Conservation (phyloP, 345 rosid genomes). For the Eucalyptus erythrocorys region DNA sequence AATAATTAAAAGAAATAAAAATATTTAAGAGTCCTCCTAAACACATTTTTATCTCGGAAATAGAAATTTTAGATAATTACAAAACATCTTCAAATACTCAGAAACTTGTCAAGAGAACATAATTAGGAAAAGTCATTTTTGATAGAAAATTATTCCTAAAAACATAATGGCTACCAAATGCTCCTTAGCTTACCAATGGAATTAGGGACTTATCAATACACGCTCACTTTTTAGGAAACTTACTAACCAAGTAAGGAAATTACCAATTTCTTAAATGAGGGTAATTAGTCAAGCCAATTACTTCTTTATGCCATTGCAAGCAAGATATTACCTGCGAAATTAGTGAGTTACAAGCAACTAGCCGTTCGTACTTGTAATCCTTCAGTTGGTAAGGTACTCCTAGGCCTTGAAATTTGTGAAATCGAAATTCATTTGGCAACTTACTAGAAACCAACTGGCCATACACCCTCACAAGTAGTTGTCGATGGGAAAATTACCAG, state of each 20-base stretch:
- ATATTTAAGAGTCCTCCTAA: too few relatives aligned
- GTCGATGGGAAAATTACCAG: too few relatives aligned
- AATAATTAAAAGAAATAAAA: too few relatives aligned
- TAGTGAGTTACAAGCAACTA: not conserved
- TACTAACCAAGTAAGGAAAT: not conserved
- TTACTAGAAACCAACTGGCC: not conserved
- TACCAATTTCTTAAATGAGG: not conserved
- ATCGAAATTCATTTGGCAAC: not conserved
- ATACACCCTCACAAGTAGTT: not conserved
- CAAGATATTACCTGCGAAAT: not conserved
- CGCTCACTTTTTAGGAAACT: not conserved
- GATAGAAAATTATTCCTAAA: too few relatives aligned
- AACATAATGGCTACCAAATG: too few relatives aligned
- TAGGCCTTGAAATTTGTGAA: not conserved
- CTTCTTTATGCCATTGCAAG: not conserved
- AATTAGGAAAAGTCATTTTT: too few relatives aligned
- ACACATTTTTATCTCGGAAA: too few relatives aligned
- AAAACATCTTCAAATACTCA: accelerated
- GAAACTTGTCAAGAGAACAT: accelerated
- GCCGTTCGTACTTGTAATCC: not conserved
- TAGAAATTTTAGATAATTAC: too few relatives aligned
- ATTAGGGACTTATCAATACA: not conserved
- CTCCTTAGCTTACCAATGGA: accelerated
- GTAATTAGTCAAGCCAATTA: not conserved
- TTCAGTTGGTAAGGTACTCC: not conserved